phyloP scores from a whole-genome alignment of 495 filamentous ascomycete genomes.

The Clavariopsis aquatica region DNA sequence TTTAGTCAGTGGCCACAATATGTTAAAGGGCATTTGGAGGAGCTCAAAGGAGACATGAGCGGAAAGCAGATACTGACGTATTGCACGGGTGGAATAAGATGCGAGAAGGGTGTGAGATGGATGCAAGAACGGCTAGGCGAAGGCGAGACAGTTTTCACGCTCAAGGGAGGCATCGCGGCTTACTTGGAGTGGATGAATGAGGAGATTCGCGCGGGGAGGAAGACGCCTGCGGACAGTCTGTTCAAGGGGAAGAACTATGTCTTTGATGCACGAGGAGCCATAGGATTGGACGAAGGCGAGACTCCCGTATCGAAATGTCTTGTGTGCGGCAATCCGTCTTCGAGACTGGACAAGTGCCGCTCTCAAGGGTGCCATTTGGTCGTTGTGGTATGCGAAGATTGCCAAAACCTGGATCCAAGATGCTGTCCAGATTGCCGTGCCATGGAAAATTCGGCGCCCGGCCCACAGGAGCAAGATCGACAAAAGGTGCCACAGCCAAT shows the following conservation, averaged over 20 bases:
- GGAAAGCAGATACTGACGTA: neutral
- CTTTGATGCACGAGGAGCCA: slow-evolving; percentile 1
- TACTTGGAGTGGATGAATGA: neutral
- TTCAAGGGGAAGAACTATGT: slow-evolving; percentile 9
- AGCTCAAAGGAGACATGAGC: neutral
- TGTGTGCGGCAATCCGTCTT: neutral
- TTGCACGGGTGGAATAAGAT: neutral
- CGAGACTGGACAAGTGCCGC: neutral
- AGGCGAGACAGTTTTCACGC: neutral
- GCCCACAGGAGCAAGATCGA: neutral
- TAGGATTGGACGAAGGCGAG: neutral
- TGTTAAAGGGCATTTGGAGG: neutral
- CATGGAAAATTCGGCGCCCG: neutral
- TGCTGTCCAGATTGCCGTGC: slow-evolving; percentile 2
- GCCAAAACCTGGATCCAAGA: neutral
- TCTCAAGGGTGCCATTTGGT: neutral
- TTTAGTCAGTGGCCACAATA: slow-evolving; percentile 8
- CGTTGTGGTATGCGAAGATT: neutral
- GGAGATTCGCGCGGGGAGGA: neutral
- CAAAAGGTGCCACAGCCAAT: neutral
- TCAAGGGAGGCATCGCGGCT: neutral
- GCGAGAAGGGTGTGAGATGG: slow-evolving; percentile 1
- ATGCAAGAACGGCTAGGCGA: slow-evolving; percentile 1
- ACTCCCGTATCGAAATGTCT: neutral
- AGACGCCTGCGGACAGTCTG: neutral